phyloP scores from a whole-genome alignment of 2,329 filamentous ascomycete species.

The Penicillium sumatraense region DNA sequence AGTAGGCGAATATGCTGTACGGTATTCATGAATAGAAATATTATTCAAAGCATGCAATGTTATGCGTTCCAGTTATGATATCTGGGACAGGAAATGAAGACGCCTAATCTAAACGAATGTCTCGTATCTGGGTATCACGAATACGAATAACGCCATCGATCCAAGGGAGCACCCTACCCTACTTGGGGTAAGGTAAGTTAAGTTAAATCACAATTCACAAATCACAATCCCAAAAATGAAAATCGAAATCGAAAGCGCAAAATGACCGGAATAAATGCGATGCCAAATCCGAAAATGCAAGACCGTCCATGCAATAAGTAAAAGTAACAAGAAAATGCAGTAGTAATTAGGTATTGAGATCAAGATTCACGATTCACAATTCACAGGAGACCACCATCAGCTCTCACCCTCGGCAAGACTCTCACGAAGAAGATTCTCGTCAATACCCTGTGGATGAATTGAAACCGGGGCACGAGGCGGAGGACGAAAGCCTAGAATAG shows the following conservation, averaged over 20 bases:
- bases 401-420: conserved; percentile 55
- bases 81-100: too few species aligned
- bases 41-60: too few species aligned
- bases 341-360: neutral
- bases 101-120: neutral
- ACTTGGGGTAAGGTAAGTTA: neutral
- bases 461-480: conserved; percentile 59
- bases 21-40: too few species aligned
- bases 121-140: conserved; percentile 1
- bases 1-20: too few species aligned
- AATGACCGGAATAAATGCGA: too few species aligned
- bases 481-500: conserved; percentile 72
- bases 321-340: neutral
- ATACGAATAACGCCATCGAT: neutral
- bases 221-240: too few species aligned
- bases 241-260: neutral
- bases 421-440: conserved; percentile 65
- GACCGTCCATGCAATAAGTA: neutral
- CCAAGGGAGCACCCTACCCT: neutral
- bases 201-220: too few species aligned
- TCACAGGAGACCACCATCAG: too few species aligned
- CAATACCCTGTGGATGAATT: conserved; percentile 62
- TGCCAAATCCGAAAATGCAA: neutral
- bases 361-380: neutral
- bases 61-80: too few species aligned